Evolutionary conservation across 805 yeast genomes (phyloP).

Genomic region (Nakazawaea peltata): DNA sequence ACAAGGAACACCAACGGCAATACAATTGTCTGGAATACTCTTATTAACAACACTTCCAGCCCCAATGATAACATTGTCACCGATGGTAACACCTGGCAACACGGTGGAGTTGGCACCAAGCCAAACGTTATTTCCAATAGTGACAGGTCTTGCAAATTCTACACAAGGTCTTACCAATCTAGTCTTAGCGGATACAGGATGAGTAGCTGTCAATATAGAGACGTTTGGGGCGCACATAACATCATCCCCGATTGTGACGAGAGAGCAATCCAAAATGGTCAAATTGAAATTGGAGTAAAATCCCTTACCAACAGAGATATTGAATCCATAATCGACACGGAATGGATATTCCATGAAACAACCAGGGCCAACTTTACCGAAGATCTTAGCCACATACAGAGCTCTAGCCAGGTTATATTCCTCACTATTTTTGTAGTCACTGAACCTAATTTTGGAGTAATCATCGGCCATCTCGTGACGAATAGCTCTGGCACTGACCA

Average conservation of each 20-base stretch:
- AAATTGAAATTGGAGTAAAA: conserved; percentile 55
- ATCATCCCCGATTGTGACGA: conserved; percentile 52
- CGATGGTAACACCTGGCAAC: conserved; percentile 61
- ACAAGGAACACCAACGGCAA: conserved; percentile 63
- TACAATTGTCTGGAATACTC: conserved; percentile 44
- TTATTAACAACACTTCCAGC: conserved; percentile 62
- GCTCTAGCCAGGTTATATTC: conserved; percentile 28
- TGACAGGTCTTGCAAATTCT: conserved; percentile 51
- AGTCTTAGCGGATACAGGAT: conserved; percentile 43
- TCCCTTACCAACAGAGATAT: conserved; percentile 45
- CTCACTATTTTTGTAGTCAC: conserved; percentile 22
- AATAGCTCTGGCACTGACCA: conserved; percentile 21
- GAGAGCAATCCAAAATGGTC: conserved; percentile 49
- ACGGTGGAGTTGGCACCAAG: conserved; percentile 47
- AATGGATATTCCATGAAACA: conserved; percentile 50
- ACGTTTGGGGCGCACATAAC: conserved; percentile 61
- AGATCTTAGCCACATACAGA: conserved; percentile 27
- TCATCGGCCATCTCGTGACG: conserved; percentile 29
- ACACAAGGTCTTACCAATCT: conserved; percentile 20
- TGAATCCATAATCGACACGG: conserved; percentile 60
- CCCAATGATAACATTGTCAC: conserved; percentile 53
- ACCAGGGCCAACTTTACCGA: conserved; percentile 40
- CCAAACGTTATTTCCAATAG: conserved; percentile 63
- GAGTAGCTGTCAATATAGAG: conserved; percentile 53
- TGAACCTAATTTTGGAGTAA: conserved; percentile 24